Base-by-base conservation (phyloP, 768 basidiomycete species). In the Gymnopilus junonius region DNA sequence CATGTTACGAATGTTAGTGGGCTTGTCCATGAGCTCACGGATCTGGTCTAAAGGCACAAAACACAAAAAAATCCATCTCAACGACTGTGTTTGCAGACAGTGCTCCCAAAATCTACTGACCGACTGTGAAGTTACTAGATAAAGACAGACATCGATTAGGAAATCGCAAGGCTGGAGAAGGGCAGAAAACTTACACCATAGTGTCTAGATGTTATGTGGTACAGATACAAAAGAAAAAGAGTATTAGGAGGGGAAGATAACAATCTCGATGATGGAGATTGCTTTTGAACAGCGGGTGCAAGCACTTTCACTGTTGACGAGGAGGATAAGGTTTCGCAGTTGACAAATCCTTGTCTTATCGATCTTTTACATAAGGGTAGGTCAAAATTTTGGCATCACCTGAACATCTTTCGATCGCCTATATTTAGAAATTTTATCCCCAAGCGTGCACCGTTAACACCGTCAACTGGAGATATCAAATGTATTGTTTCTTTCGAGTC, bases 1-100 rank as follows among this genome's bases (percentile, higher is more conserved):
- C 93, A 94, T 94, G 84, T 94, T 94, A 81, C 93, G 91, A 75
- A 95, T 95, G 79, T 95, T 95, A 59, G 93, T 94, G 70, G 93
- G 87, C 76, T 77, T 80, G 86, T 95, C 91, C 94, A 95, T 95
- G 67, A 95, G 90, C 68, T 61, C 81, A 75, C 94, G 90, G 73
- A 95, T 88, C 83, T 95, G 92, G 77, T 93, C 93, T 94, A 20
- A 20, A 51, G 17, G 29, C n/a, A 69, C 46, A 55, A 50, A 54
- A 29, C 31, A 25, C 55, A 53, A 62, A 12, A 57, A 66, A 58
- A 59, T 63, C 27, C 40, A 54, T 31, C 66, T 70, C 20, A 69
- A 65, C 43, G 59, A 62, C 56, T 61, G 27, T 46, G 40, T 17
- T 25, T 40, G 1, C 7, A 34, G 32, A 21, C 55, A 20, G 23